A percentile compares a stretch with the other conserved stretches of the same genome.
phyloP scores from a whole-genome alignment of 2,329 filamentous ascomycete genomes.

The Hypoxylon sp. region DNA sequence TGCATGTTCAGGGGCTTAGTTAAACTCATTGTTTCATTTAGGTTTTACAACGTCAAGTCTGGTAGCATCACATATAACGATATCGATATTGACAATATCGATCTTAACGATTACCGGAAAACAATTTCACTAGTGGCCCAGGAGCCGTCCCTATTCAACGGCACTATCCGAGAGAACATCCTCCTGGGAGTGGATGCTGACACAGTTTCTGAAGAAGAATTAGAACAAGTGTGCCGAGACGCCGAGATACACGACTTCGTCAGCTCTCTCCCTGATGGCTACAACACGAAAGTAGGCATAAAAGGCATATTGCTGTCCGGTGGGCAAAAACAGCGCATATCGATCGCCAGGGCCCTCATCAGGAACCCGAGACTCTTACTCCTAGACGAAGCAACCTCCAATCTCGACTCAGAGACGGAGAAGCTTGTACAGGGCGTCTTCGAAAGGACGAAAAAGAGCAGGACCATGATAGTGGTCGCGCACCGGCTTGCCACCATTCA shows the following conservation, averaged over 20 bases:
- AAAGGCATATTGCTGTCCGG: slow-evolving; percentile 76
- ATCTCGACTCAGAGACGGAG: slow-evolving; percentile 71
- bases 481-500: slow-evolving; percentile 83
- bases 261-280: slow-evolving; percentile 75
- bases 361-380: slow-evolving; percentile 75
- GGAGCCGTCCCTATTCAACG: slow-evolving; percentile 79
- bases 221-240: slow-evolving; percentile 68
- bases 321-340: slow-evolving; percentile 79
- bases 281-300: slow-evolving; percentile 77
- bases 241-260: slow-evolving; percentile 82
- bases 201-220: slow-evolving; percentile 64
- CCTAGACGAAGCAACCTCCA: slow-evolving; percentile 80
- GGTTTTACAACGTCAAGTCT: slow-evolving; percentile 76
- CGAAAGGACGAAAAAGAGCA: slow-evolving; percentile 71
- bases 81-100: slow-evolving; percentile 70
- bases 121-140: slow-evolving; percentile 80
- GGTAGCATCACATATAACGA: slow-evolving; percentile 77
- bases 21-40: slow-evolving; percentile 40
- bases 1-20: neutral
- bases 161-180: slow-evolving; percentile 74
- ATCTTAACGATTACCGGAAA: slow-evolving; percentile 73
- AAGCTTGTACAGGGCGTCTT: slow-evolving; percentile 75
- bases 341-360: slow-evolving; percentile 78
- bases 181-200: slow-evolving; percentile 73
- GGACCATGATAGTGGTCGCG: slow-evolving; percentile 81